A percentile compares a stretch with the other conserved stretches of the same genome.
Conservation (phyloP, 1,284 basidiomycete genomes). For the Trametes sp. region DNA sequence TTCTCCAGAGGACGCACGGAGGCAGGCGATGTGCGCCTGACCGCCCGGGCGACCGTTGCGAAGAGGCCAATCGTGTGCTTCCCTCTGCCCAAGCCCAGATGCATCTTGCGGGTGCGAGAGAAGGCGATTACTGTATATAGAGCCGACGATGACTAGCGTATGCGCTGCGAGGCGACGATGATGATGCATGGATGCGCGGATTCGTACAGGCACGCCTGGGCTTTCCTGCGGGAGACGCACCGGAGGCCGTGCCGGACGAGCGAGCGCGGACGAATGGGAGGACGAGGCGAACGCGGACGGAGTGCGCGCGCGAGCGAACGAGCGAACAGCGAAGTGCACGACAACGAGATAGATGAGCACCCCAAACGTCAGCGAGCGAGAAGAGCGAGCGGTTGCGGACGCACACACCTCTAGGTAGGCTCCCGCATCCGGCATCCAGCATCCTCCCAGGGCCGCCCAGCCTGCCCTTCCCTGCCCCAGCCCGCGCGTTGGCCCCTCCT, state of each 20-base stretch:
- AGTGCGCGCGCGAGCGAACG: not conserved
- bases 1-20: slow-evolving; percentile 3
- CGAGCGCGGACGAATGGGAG: slow-evolving; percentile 19
- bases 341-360: slow-evolving; percentile 16
- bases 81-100: slow-evolving; percentile 8
- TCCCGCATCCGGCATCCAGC: too few relatives aligned
- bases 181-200: slow-evolving; percentile 5
- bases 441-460: not conserved
- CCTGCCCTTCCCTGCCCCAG: slow-evolving; percentile 1
- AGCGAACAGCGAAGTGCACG: slow-evolving; percentile 11
- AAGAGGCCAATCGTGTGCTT: not conserved
- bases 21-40: too few relatives aligned
- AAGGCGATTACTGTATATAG: slow-evolving; percentile 13
- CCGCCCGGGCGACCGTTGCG: slow-evolving; percentile 22
- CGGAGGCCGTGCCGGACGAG: slow-evolving; percentile 20
- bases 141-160: slow-evolving; percentile 13
- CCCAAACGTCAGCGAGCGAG: slow-evolving; percentile 30
- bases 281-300: not conserved
- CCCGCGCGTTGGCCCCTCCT: not conserved
- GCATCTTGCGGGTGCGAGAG: not conserved
- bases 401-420: slow-evolving; percentile 5
- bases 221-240: slow-evolving; percentile 14
- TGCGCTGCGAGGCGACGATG: not conserved
- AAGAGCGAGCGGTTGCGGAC: slow-evolving; percentile 10
- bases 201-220: slow-evolving; percentile 11